These are phyloP conservation scores for Symmetrospora coprosmae DNA, from an alignment of 768 basidiomycete species.

Conservation along the genomic window DNA sequence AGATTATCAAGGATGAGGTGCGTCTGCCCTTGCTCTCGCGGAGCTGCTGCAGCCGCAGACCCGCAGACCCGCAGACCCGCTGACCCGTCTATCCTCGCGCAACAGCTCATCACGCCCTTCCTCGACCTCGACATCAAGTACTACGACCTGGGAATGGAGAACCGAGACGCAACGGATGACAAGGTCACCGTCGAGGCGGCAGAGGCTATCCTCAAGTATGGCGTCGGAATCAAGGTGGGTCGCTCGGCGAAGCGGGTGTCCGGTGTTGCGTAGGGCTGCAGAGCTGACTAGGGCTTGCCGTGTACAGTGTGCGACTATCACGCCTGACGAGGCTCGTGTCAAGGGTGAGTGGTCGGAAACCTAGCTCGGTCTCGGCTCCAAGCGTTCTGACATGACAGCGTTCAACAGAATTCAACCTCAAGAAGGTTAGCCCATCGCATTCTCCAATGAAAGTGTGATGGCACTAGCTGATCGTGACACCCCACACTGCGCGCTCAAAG, in stretches of 20 bases:
- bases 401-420: constrained; percentile 71
- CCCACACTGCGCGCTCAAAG: not conserved
- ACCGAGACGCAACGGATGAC: constrained; percentile 91
- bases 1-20: constrained; percentile 53
- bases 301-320: constrained; percentile 98
- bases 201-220: constrained; percentile 82
- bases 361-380: not conserved
- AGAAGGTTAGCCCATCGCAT: constrained; percentile 84
- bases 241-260: not conserved
- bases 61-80: no score
- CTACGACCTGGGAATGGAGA: constrained; percentile 78
- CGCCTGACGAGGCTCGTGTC: constrained; percentile 76
- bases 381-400: not conserved
- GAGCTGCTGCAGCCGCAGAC: no score
- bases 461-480: not conserved
- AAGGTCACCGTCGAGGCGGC: constrained; percentile 84
- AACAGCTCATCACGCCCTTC: constrained; percentile 83
- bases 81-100: not conserved
- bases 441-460: constrained; percentile 44
- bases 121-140: constrained; percentile 94
- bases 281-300: constrained; percentile 16
- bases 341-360: constrained; percentile 37
- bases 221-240: constrained; percentile 91
- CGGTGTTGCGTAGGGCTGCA: not conserved
- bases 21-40: no score